A percentile compares a stretch with the other conserved stretches of the same genome.
Evolutionary conservation across 2,329 filamentous ascomycete species (phyloP).

Genomic region (Stemphylium vesicarium): DNA sequence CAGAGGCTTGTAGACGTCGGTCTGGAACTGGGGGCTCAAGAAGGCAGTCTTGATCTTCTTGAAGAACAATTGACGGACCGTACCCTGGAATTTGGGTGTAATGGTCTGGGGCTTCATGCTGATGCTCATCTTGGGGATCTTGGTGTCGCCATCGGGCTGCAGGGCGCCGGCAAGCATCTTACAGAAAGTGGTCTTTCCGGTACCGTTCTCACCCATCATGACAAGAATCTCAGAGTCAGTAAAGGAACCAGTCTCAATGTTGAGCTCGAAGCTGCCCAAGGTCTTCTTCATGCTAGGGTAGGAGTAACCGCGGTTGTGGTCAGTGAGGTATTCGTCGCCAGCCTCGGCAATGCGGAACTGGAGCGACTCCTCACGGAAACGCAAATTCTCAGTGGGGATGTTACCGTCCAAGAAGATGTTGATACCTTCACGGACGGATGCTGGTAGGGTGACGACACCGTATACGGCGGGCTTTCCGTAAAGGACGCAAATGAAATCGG

Average conservation of each 20-base stretch:
- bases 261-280: conserved; percentile 84
- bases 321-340: conserved; percentile 83
- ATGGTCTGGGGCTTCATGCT: conserved; percentile 99
- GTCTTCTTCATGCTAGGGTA: conserved; percentile 96
- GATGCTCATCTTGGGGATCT: conserved; percentile 92
- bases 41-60: conserved; percentile 99
- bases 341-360: conserved; percentile 94
- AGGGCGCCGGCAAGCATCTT: conserved; percentile 91
- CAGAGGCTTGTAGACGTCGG: conserved; percentile 98
- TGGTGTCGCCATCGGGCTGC: conserved; percentile 81
- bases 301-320: conserved; percentile 82
- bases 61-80: conserved; percentile 97
- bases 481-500: conserved; percentile 96
- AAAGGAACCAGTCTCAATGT: conserved; percentile 82
- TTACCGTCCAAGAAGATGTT: conserved; percentile 99
- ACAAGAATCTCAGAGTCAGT: conserved; percentile 99
- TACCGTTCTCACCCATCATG: conserved; percentile 99
- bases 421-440: conserved; percentile 98
- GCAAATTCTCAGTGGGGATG: conserved; percentile 96
- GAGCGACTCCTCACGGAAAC: conserved; percentile 95
- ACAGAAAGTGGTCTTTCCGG: conserved; percentile 99
- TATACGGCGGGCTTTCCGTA: conserved; percentile 96
- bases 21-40: conserved; percentile 97
- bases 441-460: conserved; percentile 93
- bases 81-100: conserved; percentile 96